Conservation (phyloP, 495 filamentous ascomycete species). For the Penicillium psychrofluorescens region DNA sequence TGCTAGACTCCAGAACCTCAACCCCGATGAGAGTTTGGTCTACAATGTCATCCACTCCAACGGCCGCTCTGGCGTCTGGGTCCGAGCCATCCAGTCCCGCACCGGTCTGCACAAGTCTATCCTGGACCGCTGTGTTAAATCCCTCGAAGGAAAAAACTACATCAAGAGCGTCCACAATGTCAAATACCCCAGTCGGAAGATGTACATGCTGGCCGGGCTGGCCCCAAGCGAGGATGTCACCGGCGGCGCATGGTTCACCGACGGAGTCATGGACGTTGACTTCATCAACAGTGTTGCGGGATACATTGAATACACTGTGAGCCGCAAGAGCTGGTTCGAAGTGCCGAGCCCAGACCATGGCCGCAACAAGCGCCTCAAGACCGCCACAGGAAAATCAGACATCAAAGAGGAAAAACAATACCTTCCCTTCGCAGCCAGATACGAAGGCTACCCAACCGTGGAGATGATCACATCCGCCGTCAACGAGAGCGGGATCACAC, state of each 20-base stretch:
- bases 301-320: constrained; percentile 66
- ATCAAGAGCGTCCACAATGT: constrained; percentile 68
- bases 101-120: constrained; percentile 73
- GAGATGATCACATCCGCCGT: constrained; percentile 65
- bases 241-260: constrained; percentile 88
- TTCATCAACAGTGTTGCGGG: constrained; percentile 68
- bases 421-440: constrained; percentile 62
- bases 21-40: constrained; percentile 66
- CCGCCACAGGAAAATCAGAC: constrained; percentile 25
- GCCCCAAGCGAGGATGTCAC: constrained; percentile 80
- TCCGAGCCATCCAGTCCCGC: constrained; percentile 64
- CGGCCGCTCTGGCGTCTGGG: constrained; percentile 79
- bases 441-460: constrained; percentile 69
- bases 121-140: constrained; percentile 67
- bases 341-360: constrained; percentile 17
- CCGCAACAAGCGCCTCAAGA: constrained; percentile 37
- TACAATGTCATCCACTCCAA: constrained; percentile 81
- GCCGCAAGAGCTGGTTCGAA: constrained; percentile 59
- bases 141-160: constrained; percentile 73
- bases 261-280: constrained; percentile 75
- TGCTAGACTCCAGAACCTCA: constrained; percentile 56
- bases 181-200: constrained; percentile 53
- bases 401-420: constrained; percentile 27
- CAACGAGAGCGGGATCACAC: constrained; percentile 54
- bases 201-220: constrained; percentile 59